Percentiles rank a stretch among this genome's conserved stretches.
Evolutionary conservation across 2,329 filamentous ascomycete species (phyloP).

Genomic region (Alternaria ventricosa): DNA sequence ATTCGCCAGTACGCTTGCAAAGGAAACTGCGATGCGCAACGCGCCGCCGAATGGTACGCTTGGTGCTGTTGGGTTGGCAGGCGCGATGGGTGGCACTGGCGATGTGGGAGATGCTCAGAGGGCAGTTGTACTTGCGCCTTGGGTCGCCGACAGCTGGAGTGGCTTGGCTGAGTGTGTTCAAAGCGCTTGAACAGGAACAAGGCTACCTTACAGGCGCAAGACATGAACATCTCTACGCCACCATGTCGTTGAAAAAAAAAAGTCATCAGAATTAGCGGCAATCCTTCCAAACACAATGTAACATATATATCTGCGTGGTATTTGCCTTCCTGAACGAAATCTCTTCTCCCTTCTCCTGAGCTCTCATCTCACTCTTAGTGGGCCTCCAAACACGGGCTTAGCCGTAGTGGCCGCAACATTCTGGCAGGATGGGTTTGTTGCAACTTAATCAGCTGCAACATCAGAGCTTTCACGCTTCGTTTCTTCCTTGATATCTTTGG

Average conservation of each 20-base stretch:
- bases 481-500: no score
- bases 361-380: no score
- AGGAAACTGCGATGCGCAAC: constrained; percentile 76
- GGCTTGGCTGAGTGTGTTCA: constrained; percentile 25
- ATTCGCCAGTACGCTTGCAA: constrained; percentile 75
- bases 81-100: constrained; percentile 76
- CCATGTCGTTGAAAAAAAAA: neutral
- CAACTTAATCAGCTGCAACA: no score
- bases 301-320: neutral
- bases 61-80: constrained; percentile 71
- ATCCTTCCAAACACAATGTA: no score
- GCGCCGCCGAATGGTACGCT: constrained; percentile 76
- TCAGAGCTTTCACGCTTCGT: no score
- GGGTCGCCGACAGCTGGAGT: constrained; percentile 71
- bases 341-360: no score
- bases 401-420: no score
- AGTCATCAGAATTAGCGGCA: neutral
- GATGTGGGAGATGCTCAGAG: constrained; percentile 75
- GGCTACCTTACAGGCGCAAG: neutral
- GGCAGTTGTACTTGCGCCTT: constrained; percentile 81
- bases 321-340: no score
- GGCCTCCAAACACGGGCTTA: no score
- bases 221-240: neutral
- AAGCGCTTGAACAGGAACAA: neutral
- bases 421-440: no score